Evolutionary conservation across 2,329 filamentous ascomycete species (phyloP), one percentile per base, ranked within the genome.

Genomic region (Talaromyces albobiverticillius): DNA sequence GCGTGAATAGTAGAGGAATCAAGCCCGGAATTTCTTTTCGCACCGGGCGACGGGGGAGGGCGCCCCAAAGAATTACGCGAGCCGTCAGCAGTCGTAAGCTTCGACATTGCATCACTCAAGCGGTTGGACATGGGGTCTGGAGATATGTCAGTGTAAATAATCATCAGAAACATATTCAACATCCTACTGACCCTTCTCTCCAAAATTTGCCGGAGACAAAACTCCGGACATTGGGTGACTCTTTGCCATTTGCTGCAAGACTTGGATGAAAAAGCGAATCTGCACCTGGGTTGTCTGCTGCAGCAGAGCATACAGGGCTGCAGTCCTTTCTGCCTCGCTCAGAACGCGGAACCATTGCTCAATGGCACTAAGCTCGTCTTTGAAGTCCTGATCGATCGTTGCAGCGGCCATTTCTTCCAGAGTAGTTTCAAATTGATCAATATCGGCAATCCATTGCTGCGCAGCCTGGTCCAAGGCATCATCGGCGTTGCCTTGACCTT

Each of bases 251-350:
- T 99, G 94, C 78, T 97, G 92, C 64, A 99, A 79, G 45, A 99
- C 91, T 75, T 97, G 93, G 63, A 97, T 97, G 76, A 99, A 99
- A 80, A 99, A 99, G 53, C 94, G 87, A 68, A 97, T 96, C 77
- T 99, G 94, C 58, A 99, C 93, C 75, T 97, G 94, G 4, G 94
- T 99, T 5, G 94, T 97, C 80, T 99, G 94, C 78, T 99, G 94
- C 57, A 99, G 81, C 63, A 99, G 79, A 58, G 94, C 93, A 71
- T 99, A 99, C 55, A 97, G 77, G 46, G 94, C 94, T 58, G 94
- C 94, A 18, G 94, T 99, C 59, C 94, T 84, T 76, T 99, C 94
- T 25, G 94, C 92, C 76, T 97, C 94, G 68, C 93, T 97, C 60
- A 99, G 79, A 51, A 99, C 94, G 59, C 92, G 88, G 74, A 99